Percentiles rank a stretch among this genome's conserved stretches.
phyloP scores from a whole-genome alignment of 805 yeast genomes.

The Pichia californica region DNA sequence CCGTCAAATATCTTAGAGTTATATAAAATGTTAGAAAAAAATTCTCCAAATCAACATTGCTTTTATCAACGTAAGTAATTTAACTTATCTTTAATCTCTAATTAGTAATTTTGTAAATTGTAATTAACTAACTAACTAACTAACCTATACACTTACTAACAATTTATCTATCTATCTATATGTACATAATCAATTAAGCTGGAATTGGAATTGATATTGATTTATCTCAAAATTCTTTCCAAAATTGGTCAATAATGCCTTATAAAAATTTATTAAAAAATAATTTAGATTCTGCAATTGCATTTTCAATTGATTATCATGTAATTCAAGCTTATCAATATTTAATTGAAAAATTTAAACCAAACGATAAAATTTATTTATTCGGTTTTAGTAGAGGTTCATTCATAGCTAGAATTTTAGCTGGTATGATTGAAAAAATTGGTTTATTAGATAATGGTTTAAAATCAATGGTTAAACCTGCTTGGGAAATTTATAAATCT shows the following conservation, averaged over 20 bases:
- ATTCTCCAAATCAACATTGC: slow-evolving; percentile 38
- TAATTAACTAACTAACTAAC: neutral
- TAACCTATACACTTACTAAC: no score
- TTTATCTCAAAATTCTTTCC: slow-evolving; percentile 29
- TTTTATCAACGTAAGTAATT: slow-evolving; percentile 48
- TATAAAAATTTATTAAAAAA: slow-evolving; percentile 7
- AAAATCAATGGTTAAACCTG: slow-evolving; percentile 49
- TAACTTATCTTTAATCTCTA: neutral
- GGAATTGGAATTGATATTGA: slow-evolving; percentile 54
- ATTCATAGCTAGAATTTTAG: slow-evolving; percentile 54
- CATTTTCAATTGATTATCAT: slow-evolving; percentile 49
- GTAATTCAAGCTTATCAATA: slow-evolving; percentile 52
- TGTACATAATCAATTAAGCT: slow-evolving; percentile 27
- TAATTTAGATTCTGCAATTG: slow-evolving; percentile 33
- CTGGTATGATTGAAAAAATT: slow-evolving; percentile 61
- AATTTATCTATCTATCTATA: neutral
- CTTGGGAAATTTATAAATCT: slow-evolving; percentile 55
- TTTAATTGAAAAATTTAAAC: slow-evolving; percentile 40
- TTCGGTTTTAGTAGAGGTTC: slow-evolving; percentile 64
- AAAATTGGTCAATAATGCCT: neutral
- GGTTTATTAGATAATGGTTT: slow-evolving; percentile 52
- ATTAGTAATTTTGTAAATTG: neutral
- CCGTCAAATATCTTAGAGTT: slow-evolving; percentile 49
- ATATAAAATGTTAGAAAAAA: slow-evolving; percentile 45
- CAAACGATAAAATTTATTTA: slow-evolving; percentile 46